Base-by-base conservation (phyloP, 805 yeast species). In the Lipomyces spencermartinsiae region DNA sequence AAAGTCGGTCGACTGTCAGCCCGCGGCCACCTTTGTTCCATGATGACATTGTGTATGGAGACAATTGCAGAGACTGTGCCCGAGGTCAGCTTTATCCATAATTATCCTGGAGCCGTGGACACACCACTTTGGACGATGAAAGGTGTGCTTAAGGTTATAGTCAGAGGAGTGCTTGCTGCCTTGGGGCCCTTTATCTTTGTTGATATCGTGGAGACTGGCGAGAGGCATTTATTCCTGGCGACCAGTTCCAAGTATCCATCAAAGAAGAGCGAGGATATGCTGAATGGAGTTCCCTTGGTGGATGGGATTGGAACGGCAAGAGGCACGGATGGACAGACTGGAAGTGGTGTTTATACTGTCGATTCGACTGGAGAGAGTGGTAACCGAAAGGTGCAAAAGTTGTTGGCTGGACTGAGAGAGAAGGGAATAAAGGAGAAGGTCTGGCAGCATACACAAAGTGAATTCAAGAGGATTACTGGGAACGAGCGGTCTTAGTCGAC, bases 171-270 rank as follows among this genome's bases (percentile, higher is more conserved):
- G 34, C 4, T 56, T 31, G 29, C 31, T 25, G 39, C 29, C 39
- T 29, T 56, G 22, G 59, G 43, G 22, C 59, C 59, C 31, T 56
- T 56, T 31, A 33, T 56, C 61, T 56, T n/a, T 56, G 29, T 56
- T n/a, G 22, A 19, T 22, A 33, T 29, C 59, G 59, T 19, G 39
- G 59, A 56, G 49, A 2, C 29, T 31, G 59, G 59, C 22, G 59
- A 56, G 34, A 19, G 59, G 31, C 59, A 56, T 19, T 8, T 56
- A 8, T 56, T 56, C 59, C 49, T 56, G 22, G 59, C 59, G 29
- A 56, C 59, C 22, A 56, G 59, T 33, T 22, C 59, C 34, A 56
- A 33, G 29, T 56, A 56, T 33, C 39, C 49, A 31, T 31, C 59
- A 29, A 34, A 34, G 35, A 3, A 34, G 35, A 56, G 59, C 59